Percentiles rank a stretch among this genome's conserved stretches.
phyloP scores from a whole-genome alignment of 495 filamentous ascomycete species.

The Melanomma pulvis-pyrius region DNA sequence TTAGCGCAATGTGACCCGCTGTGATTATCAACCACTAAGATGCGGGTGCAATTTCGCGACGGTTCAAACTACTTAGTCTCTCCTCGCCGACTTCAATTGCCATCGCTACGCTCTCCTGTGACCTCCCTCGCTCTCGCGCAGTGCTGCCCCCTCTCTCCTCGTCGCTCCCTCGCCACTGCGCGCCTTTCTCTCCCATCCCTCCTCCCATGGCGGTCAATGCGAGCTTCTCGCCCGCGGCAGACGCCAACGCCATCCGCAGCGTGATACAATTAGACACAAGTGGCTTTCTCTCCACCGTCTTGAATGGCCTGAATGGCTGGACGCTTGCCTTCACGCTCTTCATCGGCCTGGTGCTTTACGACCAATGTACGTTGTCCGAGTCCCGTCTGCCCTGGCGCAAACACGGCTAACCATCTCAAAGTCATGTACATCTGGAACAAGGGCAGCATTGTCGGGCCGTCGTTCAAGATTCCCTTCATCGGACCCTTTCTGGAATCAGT shows the following conservation, averaged over 20 bases:
- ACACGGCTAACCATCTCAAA: slow-evolving; percentile 47
- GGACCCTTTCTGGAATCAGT: slow-evolving; percentile 92
- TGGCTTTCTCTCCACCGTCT: slow-evolving; percentile 43
- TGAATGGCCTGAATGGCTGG: slow-evolving; percentile 63
- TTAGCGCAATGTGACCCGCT: no score
- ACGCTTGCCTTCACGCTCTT: slow-evolving; percentile 67
- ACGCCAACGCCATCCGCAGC: slow-evolving; percentile 40
- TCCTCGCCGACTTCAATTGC: slow-evolving; percentile 15
- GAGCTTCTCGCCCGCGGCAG: slow-evolving; percentile 78
- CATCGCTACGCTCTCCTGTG: not conserved
- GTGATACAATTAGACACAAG: slow-evolving; percentile 56
- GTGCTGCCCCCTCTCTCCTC: slow-evolving; percentile 1
- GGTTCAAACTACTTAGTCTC: not conserved
- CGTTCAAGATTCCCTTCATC: slow-evolving; percentile 90
- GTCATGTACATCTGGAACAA: slow-evolving; percentile 86
- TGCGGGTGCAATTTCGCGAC: not conserved
- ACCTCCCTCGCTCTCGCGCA: not conserved
- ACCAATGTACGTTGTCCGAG: slow-evolving; percentile 70
- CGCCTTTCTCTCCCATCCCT: not conserved
- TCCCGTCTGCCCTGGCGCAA: slow-evolving; percentile 7
- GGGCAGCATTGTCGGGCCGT: slow-evolving; percentile 78
- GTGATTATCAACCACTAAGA: slow-evolving; percentile 1
- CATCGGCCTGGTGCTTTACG: slow-evolving; percentile 73
- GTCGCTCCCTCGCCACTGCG: not conserved
- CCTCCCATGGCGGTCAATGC: slow-evolving; percentile 65